A percentile compares a stretch with the other conserved stretches of the same genome.
These are phyloP conservation scores for Komagataea norvegica DNA, from an alignment of 1,139 yeast genomes.

Conservation along the genomic window DNA sequence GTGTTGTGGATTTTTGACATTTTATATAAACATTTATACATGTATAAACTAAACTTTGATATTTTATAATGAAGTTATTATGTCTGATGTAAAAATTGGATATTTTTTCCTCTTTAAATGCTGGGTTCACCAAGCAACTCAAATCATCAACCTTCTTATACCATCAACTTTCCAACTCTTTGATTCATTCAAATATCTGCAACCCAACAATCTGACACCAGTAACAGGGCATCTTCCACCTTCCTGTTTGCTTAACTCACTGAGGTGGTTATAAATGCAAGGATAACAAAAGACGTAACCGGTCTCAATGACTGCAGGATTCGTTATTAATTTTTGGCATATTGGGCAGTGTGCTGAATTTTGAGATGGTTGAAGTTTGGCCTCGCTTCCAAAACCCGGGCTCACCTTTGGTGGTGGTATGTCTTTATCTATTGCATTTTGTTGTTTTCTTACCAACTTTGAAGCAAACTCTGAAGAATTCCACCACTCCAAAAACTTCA, in stretches of 20 bases:
- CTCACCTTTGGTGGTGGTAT: constrained; percentile 47
- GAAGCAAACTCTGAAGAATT: constrained; percentile 70
- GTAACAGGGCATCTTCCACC: constrained; percentile 89
- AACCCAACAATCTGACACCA: constrained; percentile 65
- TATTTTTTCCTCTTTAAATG: neutral
- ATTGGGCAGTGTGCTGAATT: constrained; percentile 54
- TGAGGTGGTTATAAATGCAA: constrained; percentile 69
- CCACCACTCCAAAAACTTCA: constrained; percentile 96
- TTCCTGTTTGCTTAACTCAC: constrained; percentile 36
- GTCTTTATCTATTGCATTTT: constrained; percentile 44
- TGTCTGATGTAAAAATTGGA: too few species aligned
- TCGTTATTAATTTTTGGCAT: constrained; percentile 60
- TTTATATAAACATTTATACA: too few species aligned
- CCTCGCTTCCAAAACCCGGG: neutral
- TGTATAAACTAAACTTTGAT: too few species aligned
- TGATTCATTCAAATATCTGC: constrained; percentile 54
- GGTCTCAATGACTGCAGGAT: constrained; percentile 86
- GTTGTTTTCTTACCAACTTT: constrained; percentile 50
- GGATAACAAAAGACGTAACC: constrained; percentile 89
- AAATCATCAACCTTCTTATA: constrained; percentile 60
- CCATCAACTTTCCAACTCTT: constrained; percentile 73
- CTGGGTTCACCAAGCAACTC: constrained; percentile 1
- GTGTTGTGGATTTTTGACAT: too few species aligned
- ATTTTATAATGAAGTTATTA: neutral
- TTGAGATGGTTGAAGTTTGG: constrained; percentile 33